phyloP scores from a whole-genome alignment of 345 rosid genomes.

The Hypericum androsaemum region DNA sequence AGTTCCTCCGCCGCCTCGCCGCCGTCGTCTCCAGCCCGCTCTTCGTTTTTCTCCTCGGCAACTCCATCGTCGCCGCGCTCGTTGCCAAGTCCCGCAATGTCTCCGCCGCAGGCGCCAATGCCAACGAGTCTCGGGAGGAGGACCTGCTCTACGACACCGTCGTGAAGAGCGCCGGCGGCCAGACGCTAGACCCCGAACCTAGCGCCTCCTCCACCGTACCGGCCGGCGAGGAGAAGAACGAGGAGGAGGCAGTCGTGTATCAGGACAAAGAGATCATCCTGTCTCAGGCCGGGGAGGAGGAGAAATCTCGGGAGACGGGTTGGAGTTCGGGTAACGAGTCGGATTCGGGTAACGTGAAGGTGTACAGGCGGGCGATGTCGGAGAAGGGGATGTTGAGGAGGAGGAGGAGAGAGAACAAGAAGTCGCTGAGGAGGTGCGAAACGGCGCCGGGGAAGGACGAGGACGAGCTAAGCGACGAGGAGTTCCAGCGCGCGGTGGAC shows the following conservation, averaged over 20 bases:
- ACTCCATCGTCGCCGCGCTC: slow-evolving; percentile 22
- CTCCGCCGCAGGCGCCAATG: slow-evolving; percentile 11
- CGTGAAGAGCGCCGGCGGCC: slow-evolving; percentile 23
- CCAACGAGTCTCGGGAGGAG: slow-evolving; percentile 2
- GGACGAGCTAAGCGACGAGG: slow-evolving; percentile 57
- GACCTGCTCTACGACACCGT: slow-evolving; percentile 31
- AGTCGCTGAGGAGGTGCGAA: slow-evolving; percentile 2
- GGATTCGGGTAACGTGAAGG: slow-evolving; percentile 11
- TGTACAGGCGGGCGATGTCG: slow-evolving; percentile 30
- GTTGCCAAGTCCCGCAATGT: slow-evolving; percentile 38
- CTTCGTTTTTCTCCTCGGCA: slow-evolving; percentile 1
- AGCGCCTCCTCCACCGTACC: slow-evolving; percentile 4
- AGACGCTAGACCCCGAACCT: slow-evolving; percentile 5
- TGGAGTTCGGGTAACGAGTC: slow-evolving; percentile 8
- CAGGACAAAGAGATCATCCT: slow-evolving; percentile 46
- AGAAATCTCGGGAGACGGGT: neutral
- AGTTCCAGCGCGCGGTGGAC: slow-evolving; percentile 62
- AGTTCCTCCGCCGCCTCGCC: neutral
- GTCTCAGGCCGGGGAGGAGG: slow-evolving; percentile 13
- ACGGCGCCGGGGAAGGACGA: slow-evolving; percentile 2
- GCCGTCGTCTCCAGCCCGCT: neutral
- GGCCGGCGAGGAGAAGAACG: neutral
- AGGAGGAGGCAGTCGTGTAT: slow-evolving; percentile 20
- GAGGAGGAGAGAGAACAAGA: neutral
- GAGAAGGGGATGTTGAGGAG: slow-evolving; percentile 8